phyloP scores from a whole-genome alignment of 495 filamentous ascomycete genomes.

The Opeltia flavorubescens region DNA sequence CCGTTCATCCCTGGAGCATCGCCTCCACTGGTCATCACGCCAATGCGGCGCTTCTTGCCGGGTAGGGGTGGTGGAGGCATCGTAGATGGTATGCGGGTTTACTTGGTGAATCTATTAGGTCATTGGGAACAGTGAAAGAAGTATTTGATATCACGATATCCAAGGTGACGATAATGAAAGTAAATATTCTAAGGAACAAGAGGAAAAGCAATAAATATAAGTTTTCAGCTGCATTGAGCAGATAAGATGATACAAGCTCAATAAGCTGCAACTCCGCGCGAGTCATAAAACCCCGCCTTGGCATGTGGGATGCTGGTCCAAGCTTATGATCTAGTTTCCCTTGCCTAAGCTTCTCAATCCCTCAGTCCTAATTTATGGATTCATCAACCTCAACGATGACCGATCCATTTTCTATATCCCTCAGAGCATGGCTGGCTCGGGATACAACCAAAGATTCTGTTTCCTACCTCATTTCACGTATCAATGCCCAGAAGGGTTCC shows the following conservation, averaged over 20 bases:
- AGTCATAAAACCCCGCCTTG: background rate
- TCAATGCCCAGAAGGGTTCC: constrained; percentile 58
- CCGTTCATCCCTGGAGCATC: constrained; percentile 98
- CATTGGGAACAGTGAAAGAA: too few species aligned
- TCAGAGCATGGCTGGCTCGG: constrained; percentile 45
- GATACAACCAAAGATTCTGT: constrained; percentile 44
- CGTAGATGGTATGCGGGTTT: background rate
- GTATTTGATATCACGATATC: too few species aligned
- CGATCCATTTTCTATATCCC: constrained; percentile 42
- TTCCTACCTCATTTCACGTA: constrained; percentile 56
- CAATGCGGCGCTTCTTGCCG: constrained; percentile 65
- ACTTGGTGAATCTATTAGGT: too few species aligned
- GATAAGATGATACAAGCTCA: background rate
- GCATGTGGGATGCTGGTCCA: background rate
- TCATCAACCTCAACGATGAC: constrained; percentile 21
- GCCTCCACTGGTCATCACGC: constrained; percentile 90
- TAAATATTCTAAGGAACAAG: background rate
- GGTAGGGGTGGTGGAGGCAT: constrained; percentile 10
- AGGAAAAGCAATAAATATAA: background rate
- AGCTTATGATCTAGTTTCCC: too few species aligned
- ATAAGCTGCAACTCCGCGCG: background rate
- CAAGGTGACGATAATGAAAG: background rate
- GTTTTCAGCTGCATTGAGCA: too few species aligned
- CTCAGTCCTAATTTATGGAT: too few species aligned
- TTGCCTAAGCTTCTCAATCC: too few species aligned